A percentile compares a stretch with the other conserved stretches of the same genome.
Evolutionary conservation across 805 yeast species (phyloP).

Genomic region (Komagataella pastoris): DNA sequence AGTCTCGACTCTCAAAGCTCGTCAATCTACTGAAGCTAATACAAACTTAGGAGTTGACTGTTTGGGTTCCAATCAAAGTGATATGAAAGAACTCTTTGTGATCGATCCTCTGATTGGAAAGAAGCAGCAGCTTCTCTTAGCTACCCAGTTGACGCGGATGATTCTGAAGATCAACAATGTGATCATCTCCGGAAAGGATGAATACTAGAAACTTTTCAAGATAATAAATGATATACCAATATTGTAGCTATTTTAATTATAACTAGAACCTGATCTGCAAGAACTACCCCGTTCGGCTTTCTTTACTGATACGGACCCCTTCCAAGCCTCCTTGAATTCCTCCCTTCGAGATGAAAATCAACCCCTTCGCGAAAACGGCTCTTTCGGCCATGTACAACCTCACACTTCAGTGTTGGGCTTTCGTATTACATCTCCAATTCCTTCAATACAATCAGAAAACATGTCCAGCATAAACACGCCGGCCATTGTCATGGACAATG

Average conservation of each 20-base stretch:
- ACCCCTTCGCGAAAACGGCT: neutral
- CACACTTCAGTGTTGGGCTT: neutral
- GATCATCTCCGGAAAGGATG: conserved; percentile 36
- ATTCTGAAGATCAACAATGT: conserved; percentile 94
- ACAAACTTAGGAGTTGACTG: conserved; percentile 87
- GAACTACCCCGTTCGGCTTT: too few relatives aligned
- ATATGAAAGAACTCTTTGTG: conserved; percentile 89
- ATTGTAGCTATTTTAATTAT: neutral
- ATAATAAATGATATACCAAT: neutral
- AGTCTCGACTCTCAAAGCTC: conserved; percentile 68
- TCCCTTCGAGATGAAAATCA: neutral
- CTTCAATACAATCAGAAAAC: neutral
- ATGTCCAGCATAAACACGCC: conserved; percentile 69
- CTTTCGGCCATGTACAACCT: neutral
- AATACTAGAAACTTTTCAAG: neutral
- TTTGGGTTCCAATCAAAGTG: conserved; percentile 74
- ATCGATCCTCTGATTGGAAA: conserved; percentile 96
- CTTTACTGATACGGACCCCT: neutral
- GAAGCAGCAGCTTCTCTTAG: conserved; percentile 88
- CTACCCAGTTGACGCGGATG: conserved; percentile 97
- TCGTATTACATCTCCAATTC: neutral
- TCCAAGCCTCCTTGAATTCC: neutral
- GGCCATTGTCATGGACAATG: conserved; percentile 94
- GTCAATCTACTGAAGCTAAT: conserved; percentile 62
- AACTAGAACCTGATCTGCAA: neutral